Evolutionary conservation across 495 filamentous ascomycete genomes (phyloP).

Genomic region (Daldinia childiae): DNA sequence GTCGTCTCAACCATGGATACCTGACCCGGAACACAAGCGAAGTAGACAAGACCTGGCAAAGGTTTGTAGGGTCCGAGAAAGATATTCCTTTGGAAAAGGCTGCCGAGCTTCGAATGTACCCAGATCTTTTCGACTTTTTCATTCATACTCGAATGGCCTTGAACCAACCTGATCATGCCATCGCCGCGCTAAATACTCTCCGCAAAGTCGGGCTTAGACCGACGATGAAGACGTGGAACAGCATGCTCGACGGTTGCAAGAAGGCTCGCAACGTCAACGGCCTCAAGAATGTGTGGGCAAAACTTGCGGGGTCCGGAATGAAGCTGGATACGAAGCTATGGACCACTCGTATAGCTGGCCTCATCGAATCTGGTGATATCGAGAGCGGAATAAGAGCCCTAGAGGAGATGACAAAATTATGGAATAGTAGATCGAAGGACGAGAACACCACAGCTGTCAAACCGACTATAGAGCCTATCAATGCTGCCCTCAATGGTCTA

Average conservation of each 20-base stretch:
- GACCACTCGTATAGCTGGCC: slow-evolving; percentile 69
- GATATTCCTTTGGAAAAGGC: slow-evolving; percentile 33
- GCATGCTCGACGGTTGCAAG: slow-evolving; percentile 69
- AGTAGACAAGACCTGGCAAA: slow-evolving; percentile 44
- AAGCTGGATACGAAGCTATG: slow-evolving; percentile 66
- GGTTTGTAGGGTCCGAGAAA: slow-evolving; percentile 45
- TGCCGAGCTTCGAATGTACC: slow-evolving; percentile 34
- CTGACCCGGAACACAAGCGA: slow-evolving; percentile 5
- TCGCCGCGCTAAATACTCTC: slow-evolving; percentile 70
- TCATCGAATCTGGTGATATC: slow-evolving; percentile 59
- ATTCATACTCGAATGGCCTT: slow-evolving; percentile 62
- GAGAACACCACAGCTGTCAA: slow-evolving; percentile 51
- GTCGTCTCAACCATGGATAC: slow-evolving; percentile 13
- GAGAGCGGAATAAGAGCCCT: slow-evolving; percentile 64
- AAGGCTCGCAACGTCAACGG: slow-evolving; percentile 57
- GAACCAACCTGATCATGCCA: slow-evolving; percentile 55
- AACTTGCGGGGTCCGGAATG: slow-evolving; percentile 60
- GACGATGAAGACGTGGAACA: slow-evolving; percentile 65
- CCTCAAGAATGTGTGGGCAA: slow-evolving; percentile 67
- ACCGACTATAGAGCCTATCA: slow-evolving; percentile 69
- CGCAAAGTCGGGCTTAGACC: slow-evolving; percentile 59
- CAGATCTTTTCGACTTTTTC: slow-evolving; percentile 64
- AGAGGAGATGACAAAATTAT: slow-evolving; percentile 66
- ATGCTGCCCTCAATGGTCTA: slow-evolving; percentile 64
- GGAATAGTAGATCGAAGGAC: slow-evolving; percentile 53